Evolutionary conservation across 2,329 filamentous ascomycete genomes (phyloP), one percentile per base, ranked within the genome.

Genomic region (Shiraia sp.): DNA sequence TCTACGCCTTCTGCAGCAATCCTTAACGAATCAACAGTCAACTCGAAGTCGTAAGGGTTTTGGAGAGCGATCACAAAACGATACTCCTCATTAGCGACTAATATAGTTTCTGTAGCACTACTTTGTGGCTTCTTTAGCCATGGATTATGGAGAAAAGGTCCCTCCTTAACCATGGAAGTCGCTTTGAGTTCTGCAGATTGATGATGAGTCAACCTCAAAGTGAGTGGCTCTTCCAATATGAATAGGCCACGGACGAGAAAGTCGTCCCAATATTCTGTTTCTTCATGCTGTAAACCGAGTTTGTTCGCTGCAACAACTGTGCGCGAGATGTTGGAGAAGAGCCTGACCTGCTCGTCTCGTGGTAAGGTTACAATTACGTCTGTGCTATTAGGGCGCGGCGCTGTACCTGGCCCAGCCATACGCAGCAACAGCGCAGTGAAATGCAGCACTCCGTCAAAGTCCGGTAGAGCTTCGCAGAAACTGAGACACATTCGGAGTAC

Each of bases 221-320:
- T 44, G 27, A 51, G 30, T 2, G 57, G 43, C 44, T 66, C 63
- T 26, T 69, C 65, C 16, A 86, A 75, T 36, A 90, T 81, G 30
- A 95, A 74, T 40, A 55, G 95, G 75, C 49, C 83, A 83, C 93
- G 84, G 32, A 99, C 79, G 7, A 99, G 75, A 57, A 97, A 97
- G 60, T 96, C 90, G 66, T 99, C 93, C 93, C 93, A 99, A 64
- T 96, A 99, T 55, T 93, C 87, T 5, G 90, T 90, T 37, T 83
- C 79, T 29, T 92, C 70, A 41, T 86, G 72, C 4, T 79, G 74
- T 19, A 90, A 72, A 1, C 90, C 90, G 17, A 96, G 71, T 45
- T 87, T 85, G 46, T 81, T 81, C 1, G 88, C 86, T n/a, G 93
- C 81, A 23, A 78, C 81, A 22, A 91, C 82, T 0, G 91, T 96